Conservation (phyloP, 805 yeast genomes). For the Candida argentea region DNA sequence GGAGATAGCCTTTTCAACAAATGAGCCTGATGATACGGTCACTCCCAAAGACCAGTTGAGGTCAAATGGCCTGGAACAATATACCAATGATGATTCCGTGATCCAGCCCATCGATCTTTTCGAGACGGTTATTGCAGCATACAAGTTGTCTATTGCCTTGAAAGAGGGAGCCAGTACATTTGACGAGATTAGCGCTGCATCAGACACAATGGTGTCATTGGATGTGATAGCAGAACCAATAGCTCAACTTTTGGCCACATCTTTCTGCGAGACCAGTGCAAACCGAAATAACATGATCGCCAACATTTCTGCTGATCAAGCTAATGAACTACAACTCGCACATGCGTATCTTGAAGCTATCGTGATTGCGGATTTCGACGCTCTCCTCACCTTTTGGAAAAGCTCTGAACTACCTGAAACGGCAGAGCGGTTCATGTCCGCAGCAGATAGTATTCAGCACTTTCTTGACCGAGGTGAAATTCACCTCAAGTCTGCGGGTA, state of each 20-base stretch:
- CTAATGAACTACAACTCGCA: slow-evolving; percentile 21
- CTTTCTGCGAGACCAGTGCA: slow-evolving; percentile 10
- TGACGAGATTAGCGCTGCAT: slow-evolving; percentile 1
- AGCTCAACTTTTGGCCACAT: too few species aligned
- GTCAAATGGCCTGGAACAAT: slow-evolving; percentile 9
- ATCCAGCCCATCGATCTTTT: slow-evolving; percentile 27
- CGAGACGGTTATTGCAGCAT: slow-evolving; percentile 22
- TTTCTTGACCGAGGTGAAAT: slow-evolving; percentile 27
- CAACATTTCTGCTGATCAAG: slow-evolving; percentile 15
- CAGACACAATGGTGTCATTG: too few species aligned
- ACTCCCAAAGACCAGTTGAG: slow-evolving; percentile 1
- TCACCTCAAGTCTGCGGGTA: slow-evolving; percentile 4
- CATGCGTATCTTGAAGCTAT: slow-evolving; percentile 21
- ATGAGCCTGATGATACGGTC: neutral
- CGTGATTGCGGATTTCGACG: slow-evolving; percentile 12
- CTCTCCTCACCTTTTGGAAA: slow-evolving; percentile 25
- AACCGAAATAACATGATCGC: slow-evolving; percentile 15
- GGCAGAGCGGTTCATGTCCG: slow-evolving; percentile 29
- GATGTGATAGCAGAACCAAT: too few species aligned
- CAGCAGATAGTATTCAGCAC: slow-evolving; percentile 34
- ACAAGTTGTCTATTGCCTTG: slow-evolving; percentile 19
- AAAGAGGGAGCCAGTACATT: slow-evolving; percentile 14
- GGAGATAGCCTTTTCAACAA: slow-evolving; percentile 4
- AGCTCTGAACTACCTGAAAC: slow-evolving; percentile 12
- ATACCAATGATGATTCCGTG: slow-evolving; percentile 12